These are phyloP conservation scores for Nigrospora oryzae DNA, from an alignment of 2,329 filamentous ascomycete genomes.

Conservation along the genomic window DNA sequence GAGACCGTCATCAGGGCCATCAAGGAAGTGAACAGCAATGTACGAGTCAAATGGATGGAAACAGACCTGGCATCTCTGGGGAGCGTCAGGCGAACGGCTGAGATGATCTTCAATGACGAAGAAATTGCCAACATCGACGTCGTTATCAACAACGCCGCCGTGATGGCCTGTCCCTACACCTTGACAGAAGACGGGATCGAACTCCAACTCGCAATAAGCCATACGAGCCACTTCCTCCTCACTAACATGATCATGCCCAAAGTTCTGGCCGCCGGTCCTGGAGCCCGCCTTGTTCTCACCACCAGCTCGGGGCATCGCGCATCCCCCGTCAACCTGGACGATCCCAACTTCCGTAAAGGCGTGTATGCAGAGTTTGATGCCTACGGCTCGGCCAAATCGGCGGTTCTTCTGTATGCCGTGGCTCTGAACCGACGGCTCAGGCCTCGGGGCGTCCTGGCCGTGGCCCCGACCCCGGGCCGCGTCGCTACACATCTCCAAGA, in stretches of 20 bases:
- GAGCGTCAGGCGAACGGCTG: constrained; percentile 22
- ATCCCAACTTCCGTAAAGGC: constrained; percentile 17
- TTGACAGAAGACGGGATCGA: constrained; percentile 23
- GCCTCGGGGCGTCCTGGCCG: constrained; percentile 21
- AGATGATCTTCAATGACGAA: constrained; percentile 16
- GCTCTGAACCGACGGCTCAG: constrained; percentile 22
- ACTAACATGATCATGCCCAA: constrained; percentile 18
- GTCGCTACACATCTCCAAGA: constrained; percentile 16
- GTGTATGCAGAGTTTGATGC: constrained; percentile 25
- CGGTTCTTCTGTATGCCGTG: constrained; percentile 32
- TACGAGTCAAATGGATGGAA: constrained; percentile 16
- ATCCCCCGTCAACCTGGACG: constrained; percentile 14
- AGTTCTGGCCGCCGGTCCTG: constrained; percentile 10
- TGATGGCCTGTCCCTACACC: constrained; percentile 28
- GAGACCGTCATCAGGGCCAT: constrained; percentile 19
- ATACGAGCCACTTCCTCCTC: constrained; percentile 24
- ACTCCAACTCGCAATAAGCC: constrained; percentile 22
- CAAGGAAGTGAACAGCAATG: constrained; percentile 9
- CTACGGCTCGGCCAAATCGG: constrained; percentile 36
- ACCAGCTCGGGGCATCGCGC: constrained; percentile 14
- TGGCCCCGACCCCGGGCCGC: constrained; percentile 28
- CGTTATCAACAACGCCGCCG: constrained; percentile 26
- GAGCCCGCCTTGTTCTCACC: constrained; percentile 11
- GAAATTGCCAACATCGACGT: constrained; percentile 19
- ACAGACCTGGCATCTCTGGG: constrained; percentile 18